Conservation (phyloP, 768 basidiomycete species). For the Macrocybe gigantea region DNA sequence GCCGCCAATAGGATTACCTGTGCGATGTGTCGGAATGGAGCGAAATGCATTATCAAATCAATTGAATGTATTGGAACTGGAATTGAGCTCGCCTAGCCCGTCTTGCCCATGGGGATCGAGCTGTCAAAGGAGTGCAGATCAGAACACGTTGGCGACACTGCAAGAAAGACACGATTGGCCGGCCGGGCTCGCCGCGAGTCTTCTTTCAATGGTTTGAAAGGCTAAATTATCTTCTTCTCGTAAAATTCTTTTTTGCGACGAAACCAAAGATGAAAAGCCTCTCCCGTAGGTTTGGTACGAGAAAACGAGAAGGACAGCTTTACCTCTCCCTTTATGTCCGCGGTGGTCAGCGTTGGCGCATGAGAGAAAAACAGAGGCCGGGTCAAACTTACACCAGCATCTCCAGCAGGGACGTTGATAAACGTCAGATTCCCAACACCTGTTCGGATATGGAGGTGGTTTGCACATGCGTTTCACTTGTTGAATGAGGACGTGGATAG, state of each 20-base stretch:
- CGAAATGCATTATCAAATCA: not conserved
- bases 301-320: too few species aligned
- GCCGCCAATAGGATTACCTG: constrained; percentile 56
- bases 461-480: too few species aligned
- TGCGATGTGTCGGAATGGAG: not conserved
- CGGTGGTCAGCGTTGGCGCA: too few species aligned
- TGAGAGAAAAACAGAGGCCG: too few species aligned
- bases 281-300: too few species aligned
- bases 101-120: constrained; percentile 67
- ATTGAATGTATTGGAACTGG: not conserved
- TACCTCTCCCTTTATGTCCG: too few species aligned
- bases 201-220: too few species aligned
- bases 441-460: constrained; percentile 10
- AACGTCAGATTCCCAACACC: constrained; percentile 61
- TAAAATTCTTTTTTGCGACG: too few species aligned
- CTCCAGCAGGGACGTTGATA: constrained; percentile 57
- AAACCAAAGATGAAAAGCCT: too few species aligned
- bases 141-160: not conserved
- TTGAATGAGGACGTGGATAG: not conserved
- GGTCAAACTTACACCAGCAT: constrained; percentile 38
- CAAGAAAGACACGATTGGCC: not conserved
- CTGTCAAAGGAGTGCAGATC: constrained; percentile 22
- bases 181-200: constrained; percentile 5
- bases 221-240: too few species aligned
- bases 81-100: constrained; percentile 34